Base-by-base conservation (phyloP, 2,329 filamentous ascomycete genomes). In the Hymenotorrendiella dingleyae region DNA sequence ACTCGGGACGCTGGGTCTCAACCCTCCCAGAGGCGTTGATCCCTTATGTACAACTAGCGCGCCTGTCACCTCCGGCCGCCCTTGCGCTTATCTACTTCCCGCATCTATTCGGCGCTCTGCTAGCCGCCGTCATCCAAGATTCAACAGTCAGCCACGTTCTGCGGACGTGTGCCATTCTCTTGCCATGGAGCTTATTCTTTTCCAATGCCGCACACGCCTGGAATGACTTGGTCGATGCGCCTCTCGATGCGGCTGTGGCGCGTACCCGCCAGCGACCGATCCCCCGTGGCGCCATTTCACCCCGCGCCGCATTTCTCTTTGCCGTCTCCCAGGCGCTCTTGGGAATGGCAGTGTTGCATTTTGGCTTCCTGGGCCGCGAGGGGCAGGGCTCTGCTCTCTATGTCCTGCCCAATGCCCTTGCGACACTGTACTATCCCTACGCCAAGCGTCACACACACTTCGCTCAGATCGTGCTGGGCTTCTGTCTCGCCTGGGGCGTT, bases 21-120 rank as follows among this genome's bases (percentile, higher is more conserved):
- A 11, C 26, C 12, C 35, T 37, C 6, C 35, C 35, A 9, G 12
- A 9, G 8, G 23, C 35, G 9, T 37, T 20, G 35, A 37, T 37
- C 9, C 35, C 35, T 9, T 37, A 37, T 37, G 16, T 37, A 26
- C 35, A 37, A 26, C 14, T 37, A 6, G 35, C 35, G n/a, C 35
- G 35, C 35, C 20, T 37, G 11, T 10, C 11, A 24, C 35, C 35
- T 12, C 35, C 35, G 4, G 22, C 14, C 16, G 35, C 20, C 21
- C 12, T 26, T 6, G 14, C n/a, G 10, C 35, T 37, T 11, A 38
- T 17, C 36, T 38, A 38, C 32, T 42, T 45, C 43, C 76, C n/a
- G n/a, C n/a, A n/a, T n/a, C n/a, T n/a, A n/a, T n/a, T n/a, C n/a
- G n/a, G n/a, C n/a, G n/a, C n/a, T n/a, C n/a, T n/a, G n/a, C n/a